Percentiles rank a stretch among this genome's conserved stretches.
Conservation (phyloP, 2,329 filamentous ascomycete genomes). For the Ceratocystis ficicola region DNA sequence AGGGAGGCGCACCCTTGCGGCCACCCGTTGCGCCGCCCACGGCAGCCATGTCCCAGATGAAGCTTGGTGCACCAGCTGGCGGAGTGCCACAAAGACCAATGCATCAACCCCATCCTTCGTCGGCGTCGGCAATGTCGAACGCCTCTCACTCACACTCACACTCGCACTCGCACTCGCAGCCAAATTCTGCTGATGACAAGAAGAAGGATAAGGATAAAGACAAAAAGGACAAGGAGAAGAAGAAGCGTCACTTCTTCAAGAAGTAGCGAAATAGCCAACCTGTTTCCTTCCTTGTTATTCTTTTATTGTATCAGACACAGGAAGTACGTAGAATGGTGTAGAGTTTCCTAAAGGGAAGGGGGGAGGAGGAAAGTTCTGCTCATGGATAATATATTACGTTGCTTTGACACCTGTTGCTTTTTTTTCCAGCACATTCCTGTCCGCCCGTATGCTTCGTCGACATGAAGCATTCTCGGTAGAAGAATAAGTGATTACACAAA, state of each 20-base stretch:
- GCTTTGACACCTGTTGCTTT: too few relatives aligned
- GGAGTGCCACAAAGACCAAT: conserved; percentile 15
- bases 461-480: too few relatives aligned
- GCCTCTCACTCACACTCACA: conserved; percentile 10
- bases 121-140: conserved; percentile 20
- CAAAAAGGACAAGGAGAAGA: conserved; percentile 22
- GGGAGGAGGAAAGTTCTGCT: too few relatives aligned
- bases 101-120: conserved; percentile 20
- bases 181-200: conserved; percentile 8
- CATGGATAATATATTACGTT: too few relatives aligned
- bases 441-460: too few relatives aligned
- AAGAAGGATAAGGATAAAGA: conserved; percentile 17
- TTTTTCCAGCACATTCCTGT: too few relatives aligned
- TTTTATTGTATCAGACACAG: background rate
- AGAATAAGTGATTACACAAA: too few relatives aligned
- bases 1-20: conserved; percentile 13
- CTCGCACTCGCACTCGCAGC: conserved; percentile 4
- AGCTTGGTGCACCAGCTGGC: conserved; percentile 9
- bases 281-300: conserved; percentile 1
- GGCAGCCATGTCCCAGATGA: conserved; percentile 20
- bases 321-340: too few relatives aligned
- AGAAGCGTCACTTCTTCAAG: conserved; percentile 22
- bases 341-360: too few relatives aligned
- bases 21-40: conserved; percentile 16
- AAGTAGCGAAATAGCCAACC: conserved; percentile 6